These are phyloP conservation scores for Aspergillus sergii DNA, from an alignment of 2,329 filamentous ascomycete genomes.

Conservation along the genomic window DNA sequence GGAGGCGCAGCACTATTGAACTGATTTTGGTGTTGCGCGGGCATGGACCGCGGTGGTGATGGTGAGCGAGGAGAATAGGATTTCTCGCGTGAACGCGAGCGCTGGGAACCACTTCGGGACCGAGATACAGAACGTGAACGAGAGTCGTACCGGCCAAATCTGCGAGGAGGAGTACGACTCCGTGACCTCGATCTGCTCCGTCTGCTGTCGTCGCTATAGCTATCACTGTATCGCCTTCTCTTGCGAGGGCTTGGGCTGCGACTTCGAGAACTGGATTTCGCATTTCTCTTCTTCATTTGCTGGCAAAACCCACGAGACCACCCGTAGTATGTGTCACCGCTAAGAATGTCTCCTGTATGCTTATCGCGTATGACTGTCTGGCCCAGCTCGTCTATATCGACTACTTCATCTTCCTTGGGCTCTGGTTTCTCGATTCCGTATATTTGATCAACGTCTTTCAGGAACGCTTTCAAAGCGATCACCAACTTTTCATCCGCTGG, in stretches of 20 bases:
- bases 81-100: slow-evolving; percentile 10
- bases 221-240: slow-evolving; percentile 44
- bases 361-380: slow-evolving; percentile 68
- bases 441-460: slow-evolving; percentile 70
- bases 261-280: slow-evolving; percentile 29
- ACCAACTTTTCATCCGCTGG: slow-evolving; percentile 69
- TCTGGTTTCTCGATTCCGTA: slow-evolving; percentile 58
- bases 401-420: slow-evolving; percentile 51
- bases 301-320: slow-evolving; percentile 82
- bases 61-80: slow-evolving; percentile 38
- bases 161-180: slow-evolving; percentile 32
- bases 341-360: slow-evolving; percentile 64
- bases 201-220: slow-evolving; percentile 33
- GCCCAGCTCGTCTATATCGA: slow-evolving; percentile 76
- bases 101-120: slow-evolving; percentile 31
- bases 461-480: slow-evolving; percentile 68
- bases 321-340: slow-evolving; percentile 79
- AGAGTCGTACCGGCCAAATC: slow-evolving; percentile 27
- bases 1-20: slow-evolving; percentile 12
- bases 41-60: slow-evolving; percentile 8
- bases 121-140: slow-evolving; percentile 31
- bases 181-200: slow-evolving; percentile 32
- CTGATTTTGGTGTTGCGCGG: slow-evolving; percentile 3
- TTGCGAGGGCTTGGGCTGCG: slow-evolving; percentile 46
- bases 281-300: slow-evolving; percentile 66